phyloP scores from a whole-genome alignment of 768 basidiomycete genomes.

The Boletus coccyginus region DNA sequence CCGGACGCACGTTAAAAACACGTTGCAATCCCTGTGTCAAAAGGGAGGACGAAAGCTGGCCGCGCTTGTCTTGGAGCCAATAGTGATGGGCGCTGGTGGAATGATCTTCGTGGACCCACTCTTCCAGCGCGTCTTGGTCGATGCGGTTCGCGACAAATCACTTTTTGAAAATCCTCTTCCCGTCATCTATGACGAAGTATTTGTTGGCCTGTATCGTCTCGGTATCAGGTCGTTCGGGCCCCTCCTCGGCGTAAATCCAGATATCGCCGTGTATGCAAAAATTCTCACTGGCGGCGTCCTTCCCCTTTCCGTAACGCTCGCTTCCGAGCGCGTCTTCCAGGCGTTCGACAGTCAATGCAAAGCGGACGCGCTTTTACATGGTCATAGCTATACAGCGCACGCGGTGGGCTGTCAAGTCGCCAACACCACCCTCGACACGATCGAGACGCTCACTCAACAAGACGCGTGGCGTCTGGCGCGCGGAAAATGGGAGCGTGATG shows the following conservation, averaged over 20 bases:
- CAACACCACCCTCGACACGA: conserved; percentile 66
- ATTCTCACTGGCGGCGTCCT: conserved; percentile 90
- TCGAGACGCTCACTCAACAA: conserved; percentile 48
- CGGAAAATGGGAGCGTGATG: conserved; percentile 48
- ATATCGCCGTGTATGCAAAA: conserved; percentile 91
- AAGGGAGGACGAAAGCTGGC: conserved; percentile 48
- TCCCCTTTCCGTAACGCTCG: conserved; percentile 83
- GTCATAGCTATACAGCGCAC: conserved; percentile 95
- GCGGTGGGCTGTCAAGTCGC: conserved; percentile 92
- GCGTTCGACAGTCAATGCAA: conserved; percentile 77
- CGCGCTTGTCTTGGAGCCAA: conserved; percentile 85
- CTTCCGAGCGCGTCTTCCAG: conserved; percentile 74
- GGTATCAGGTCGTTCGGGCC: conserved; percentile 65
- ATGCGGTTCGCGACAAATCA: conserved; percentile 60
- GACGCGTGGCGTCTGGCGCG: conserved; percentile 61
- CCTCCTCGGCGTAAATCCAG: conserved; percentile 72
- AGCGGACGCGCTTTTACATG: conserved; percentile 85
- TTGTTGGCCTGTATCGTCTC: conserved; percentile 87
- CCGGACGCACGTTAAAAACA: conserved; percentile 49
- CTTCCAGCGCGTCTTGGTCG: conserved; percentile 86
- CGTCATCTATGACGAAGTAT: conserved; percentile 95
- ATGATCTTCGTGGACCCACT: conserved; percentile 98
- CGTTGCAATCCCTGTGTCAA: conserved; percentile 46
- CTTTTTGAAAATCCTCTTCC: conserved; percentile 58
- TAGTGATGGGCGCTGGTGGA: conserved; percentile 93